Evolutionary conservation across 306 rosid genomes (phyloP).

Genomic region (Potentilla sterilis): DNA sequence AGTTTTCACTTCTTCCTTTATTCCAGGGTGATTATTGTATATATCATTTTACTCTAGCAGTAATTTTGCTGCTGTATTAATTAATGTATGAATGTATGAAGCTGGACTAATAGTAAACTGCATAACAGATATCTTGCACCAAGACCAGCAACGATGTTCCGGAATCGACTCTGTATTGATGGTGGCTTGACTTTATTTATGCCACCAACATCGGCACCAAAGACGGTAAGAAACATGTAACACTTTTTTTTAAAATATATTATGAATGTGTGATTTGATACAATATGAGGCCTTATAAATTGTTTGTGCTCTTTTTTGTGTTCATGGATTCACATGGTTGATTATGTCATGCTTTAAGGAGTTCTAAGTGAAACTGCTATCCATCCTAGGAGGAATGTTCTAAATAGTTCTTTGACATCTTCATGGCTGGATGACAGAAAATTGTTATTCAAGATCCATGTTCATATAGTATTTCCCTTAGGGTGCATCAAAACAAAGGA

Average conservation of each 20-base stretch:
- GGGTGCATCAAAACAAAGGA: background rate
- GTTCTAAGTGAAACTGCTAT: background rate
- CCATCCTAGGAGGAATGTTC: background rate
- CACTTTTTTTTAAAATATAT: background rate
- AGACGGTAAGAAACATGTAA: constrained; percentile 52
- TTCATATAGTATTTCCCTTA: background rate
- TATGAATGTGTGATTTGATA: constrained; percentile 10
- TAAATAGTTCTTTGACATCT: background rate
- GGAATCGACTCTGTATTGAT: constrained; percentile 85
- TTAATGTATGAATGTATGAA: background rate
- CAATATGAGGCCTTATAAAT: background rate
- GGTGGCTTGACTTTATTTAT: constrained; percentile 94
- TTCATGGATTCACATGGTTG: background rate
- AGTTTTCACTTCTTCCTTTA: constrained; percentile 92
- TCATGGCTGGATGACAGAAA: background rate
- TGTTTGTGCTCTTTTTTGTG: background rate
- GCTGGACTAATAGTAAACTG: constrained; percentile 14
- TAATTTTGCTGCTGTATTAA: constrained; percentile 21
- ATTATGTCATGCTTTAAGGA: background rate
- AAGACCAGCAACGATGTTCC: constrained; percentile 78
- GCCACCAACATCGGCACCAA: constrained; percentile 92
- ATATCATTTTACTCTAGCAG: constrained; percentile 19
- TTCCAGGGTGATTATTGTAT: constrained; percentile 82
- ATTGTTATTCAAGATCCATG: background rate
- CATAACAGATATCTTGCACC: constrained; percentile 83